These are phyloP conservation scores for Candida maris DNA, from an alignment of 805 yeast genomes.

Conservation along the genomic window DNA sequence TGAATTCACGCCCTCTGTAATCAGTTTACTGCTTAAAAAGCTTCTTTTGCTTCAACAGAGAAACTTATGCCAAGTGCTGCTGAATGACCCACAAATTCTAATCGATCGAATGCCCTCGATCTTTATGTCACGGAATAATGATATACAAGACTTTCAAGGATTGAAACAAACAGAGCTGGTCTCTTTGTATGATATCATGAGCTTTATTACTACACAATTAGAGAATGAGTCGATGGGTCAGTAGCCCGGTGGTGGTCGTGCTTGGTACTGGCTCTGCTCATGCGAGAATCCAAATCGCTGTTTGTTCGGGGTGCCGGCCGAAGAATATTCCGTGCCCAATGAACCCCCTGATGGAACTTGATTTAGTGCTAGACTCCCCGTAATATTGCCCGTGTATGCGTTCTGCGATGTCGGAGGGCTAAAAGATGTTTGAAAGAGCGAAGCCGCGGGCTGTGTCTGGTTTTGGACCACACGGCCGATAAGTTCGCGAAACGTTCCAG, in stretches of 20 bases:
- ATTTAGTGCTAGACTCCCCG: too few species aligned
- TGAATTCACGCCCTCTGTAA: slow-evolving; percentile 13
- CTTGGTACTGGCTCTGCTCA: slow-evolving; percentile 14
- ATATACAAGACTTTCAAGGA: slow-evolving; percentile 12
- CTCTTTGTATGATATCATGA: slow-evolving; percentile 10
- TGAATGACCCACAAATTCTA: slow-evolving; percentile 24
- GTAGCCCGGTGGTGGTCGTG: slow-evolving; percentile 8
- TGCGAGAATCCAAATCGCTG: slow-evolving; percentile 2
- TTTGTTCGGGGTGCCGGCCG: neutral
- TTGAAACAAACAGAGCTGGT: slow-evolving; percentile 13
- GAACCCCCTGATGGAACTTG: too few species aligned
- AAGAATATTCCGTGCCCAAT: too few species aligned
- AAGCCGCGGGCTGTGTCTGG: slow-evolving; percentile 9
- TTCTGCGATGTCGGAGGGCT: neutral
- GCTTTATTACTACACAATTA: slow-evolving; percentile 1
- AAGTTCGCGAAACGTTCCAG: slow-evolving; percentile 63
- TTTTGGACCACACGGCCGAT: slow-evolving; percentile 15
- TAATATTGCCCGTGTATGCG: too few species aligned
- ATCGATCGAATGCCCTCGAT: slow-evolving; percentile 14
- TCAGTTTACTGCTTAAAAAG: slow-evolving; percentile 15
- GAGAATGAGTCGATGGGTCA: neutral
- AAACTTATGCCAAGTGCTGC: slow-evolving; percentile 6
- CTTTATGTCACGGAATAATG: slow-evolving; percentile 15
- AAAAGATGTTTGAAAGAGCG: slow-evolving; percentile 9
- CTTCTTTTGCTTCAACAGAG: slow-evolving; percentile 11